Base-by-base conservation (phyloP, 2,329 filamentous ascomycete genomes). In the Ophiocordyceps polyrhachis-furcata region DNA sequence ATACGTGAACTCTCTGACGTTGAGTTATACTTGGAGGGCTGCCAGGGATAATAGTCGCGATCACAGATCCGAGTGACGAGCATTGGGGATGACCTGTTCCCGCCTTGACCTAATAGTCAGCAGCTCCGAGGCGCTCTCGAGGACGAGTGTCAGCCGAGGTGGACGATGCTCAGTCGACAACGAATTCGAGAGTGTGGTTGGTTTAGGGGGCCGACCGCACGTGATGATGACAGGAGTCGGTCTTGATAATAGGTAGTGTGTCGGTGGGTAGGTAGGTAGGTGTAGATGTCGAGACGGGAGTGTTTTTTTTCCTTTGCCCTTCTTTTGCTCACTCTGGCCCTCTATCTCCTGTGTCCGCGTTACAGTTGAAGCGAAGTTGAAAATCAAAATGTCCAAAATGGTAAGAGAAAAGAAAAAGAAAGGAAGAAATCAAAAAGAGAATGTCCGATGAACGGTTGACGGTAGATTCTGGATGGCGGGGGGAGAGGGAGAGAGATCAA, bases 51-150 rank as follows among this genome's bases (percentile, higher is more conserved):
- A 58, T 69, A 65, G 56, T 74, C 69, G 55, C 68, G 61, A 49
- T 72, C 68, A 59, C 62, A 61, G 56, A 68, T 67, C 61, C 70
- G 69, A 55, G 70, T 67, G 63, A 70, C 69, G 57, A 74, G 68
- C 71, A 75, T 72, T 70, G 63, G 64, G 60, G 65, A 60, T 41
- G 23, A 12, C 40, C 42, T 17, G 6, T 20, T 37, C 32, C n/a
- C 32, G 29, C 42, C 31, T 20, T 9, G 14, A 21, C 19, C 32
- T 23, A 40, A 3, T 21, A 25, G 14, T 23, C 29, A 25, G 12
- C 17, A 28, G 37, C 19, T 41, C 31, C 28, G 41, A 45, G 15
- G 29, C 31, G 42, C 31, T 31, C 25, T 28, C 25, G 25, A 7
- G 25, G 25, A 28, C 9, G 25, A 28, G 9, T 28, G 25, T 28